Conservation (phyloP, 176 grass and related monocot species). For the Areca catechu region DNA sequence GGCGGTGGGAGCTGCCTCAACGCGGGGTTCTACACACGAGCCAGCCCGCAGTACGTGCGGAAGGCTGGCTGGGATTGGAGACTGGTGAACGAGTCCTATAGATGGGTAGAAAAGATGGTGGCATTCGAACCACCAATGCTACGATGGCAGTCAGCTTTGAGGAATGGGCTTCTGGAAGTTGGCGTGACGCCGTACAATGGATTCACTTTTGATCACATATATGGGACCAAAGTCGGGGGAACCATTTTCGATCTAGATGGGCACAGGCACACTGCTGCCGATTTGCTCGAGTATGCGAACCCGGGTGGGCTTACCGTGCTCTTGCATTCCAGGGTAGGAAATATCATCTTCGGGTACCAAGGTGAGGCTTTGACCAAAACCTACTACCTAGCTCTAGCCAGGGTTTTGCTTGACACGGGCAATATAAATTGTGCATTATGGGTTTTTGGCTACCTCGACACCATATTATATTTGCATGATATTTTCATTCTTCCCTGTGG, state of each 20-base stretch:
- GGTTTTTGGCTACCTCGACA: no score
- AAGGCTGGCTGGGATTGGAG: conserved; percentile 38
- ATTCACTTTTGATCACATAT: conserved; percentile 73
- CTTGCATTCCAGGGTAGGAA: conserved; percentile 43
- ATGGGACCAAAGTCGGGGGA: conserved; percentile 81
- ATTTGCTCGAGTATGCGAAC: conserved; percentile 65
- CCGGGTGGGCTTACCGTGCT: conserved; percentile 47
- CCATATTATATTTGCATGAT: no score
- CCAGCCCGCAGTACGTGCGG: conserved; percentile 36
- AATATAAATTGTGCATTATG: no score
- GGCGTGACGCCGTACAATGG: conserved; percentile 65
- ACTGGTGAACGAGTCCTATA: conserved; percentile 51
- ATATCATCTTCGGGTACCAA: conserved; percentile 49
- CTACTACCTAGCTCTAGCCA: no score
- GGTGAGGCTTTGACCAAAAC: conserved; percentile 7
- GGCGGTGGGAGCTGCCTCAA: conserved; percentile 83
- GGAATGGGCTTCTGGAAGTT: conserved; percentile 60
- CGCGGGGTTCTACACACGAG: conserved; percentile 78
- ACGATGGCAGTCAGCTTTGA: conserved; percentile 57
- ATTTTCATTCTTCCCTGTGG: no score
- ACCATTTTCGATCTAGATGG: conserved; percentile 70
- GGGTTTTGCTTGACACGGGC: no score
- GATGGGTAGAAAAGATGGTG: conserved; percentile 69
- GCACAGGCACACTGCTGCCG: conserved; percentile 59
- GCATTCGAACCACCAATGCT: conserved; percentile 52